phyloP scores from a whole-genome alignment of 192 early-diverging fungal genomes.

The Coemansia sp. region DNA sequence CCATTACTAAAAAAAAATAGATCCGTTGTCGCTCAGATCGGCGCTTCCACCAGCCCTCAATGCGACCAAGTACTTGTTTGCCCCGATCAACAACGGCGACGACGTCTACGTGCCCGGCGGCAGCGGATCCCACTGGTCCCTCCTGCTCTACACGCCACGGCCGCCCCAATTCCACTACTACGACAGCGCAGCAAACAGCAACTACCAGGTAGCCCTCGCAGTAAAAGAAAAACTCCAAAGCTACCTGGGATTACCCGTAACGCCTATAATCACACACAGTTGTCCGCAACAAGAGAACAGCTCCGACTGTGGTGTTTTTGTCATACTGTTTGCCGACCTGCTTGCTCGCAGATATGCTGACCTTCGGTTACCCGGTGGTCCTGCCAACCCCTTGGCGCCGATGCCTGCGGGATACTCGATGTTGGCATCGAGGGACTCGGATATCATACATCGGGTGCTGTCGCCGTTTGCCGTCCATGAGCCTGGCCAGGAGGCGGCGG shows the following conservation, averaged over 20 bases:
- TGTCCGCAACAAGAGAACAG: slow-evolving; percentile 52
- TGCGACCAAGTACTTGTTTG: slow-evolving; percentile 21
- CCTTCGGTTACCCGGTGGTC: slow-evolving; percentile 2
- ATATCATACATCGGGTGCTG: not conserved
- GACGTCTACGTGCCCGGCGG: slow-evolving; percentile 2
- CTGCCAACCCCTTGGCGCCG: not conserved
- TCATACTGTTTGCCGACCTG: slow-evolving; percentile 41
- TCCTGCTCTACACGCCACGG: slow-evolving; percentile 20
- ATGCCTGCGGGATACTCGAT: slow-evolving; percentile 5
- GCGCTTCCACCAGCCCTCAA: slow-evolving; percentile 23
- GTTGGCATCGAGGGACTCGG: not conserved
- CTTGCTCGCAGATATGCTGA: slow-evolving; percentile 42
- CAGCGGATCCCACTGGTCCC: slow-evolving; percentile 34
- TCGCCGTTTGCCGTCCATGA: not conserved
- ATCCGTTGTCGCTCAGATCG: slow-evolving; percentile 3
- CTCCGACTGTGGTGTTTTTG: slow-evolving; percentile 46
- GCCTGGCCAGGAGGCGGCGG: too few relatives aligned
- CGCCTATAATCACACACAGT: slow-evolving; percentile 35
- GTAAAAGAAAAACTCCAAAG: slow-evolving; percentile 15
- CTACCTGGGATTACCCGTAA: not conserved
- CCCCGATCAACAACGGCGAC: slow-evolving; percentile 32
- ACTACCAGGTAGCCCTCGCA: slow-evolving; percentile 25
- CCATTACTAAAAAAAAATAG: not conserved
- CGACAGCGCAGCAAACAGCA: slow-evolving; percentile 45
- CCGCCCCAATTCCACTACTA: slow-evolving; percentile 37